Evolutionary conservation across 257 asterid species (phyloP).

Genomic region (Nicotiana obtusifolia): DNA sequence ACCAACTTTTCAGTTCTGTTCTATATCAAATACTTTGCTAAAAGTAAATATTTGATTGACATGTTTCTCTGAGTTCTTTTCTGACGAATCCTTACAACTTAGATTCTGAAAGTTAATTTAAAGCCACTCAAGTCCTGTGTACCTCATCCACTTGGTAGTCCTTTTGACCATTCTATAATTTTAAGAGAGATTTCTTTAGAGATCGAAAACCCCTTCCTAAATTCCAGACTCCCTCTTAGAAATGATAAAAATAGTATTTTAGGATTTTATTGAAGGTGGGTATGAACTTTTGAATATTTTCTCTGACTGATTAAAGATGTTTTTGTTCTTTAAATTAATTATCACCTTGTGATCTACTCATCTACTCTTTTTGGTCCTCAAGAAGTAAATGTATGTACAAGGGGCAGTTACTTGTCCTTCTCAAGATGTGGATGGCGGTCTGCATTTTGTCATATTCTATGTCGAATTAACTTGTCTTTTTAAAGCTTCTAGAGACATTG

Average conservation of each 20-base stretch:
- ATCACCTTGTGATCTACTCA: not conserved
- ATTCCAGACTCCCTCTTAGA: not conserved
- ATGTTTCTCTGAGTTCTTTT: not conserved
- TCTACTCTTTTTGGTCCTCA: not conserved
- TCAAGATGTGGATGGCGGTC: not conserved
- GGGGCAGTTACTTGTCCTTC: not conserved
- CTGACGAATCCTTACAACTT: not conserved
- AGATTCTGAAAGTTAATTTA: not conserved
- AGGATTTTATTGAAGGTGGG: not conserved
- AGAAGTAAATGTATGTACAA: constrained; percentile 3
- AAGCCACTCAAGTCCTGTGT: not conserved
- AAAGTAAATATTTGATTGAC: not conserved
- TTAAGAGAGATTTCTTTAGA: not conserved
- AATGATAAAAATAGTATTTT: not conserved
- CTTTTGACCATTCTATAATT: not conserved
- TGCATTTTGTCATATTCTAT: not conserved
- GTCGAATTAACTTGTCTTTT: not conserved
- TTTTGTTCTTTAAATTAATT: not conserved
- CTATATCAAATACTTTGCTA: not conserved
- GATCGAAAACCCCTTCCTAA: not conserved
- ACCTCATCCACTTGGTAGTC: not conserved
- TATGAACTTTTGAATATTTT: not conserved
- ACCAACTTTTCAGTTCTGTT: not conserved
- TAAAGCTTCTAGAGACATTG: constrained; percentile 1
- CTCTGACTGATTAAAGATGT: not conserved